Conservation (phyloP, 1,139 yeast species). For the Kodamaea sp. region DNA sequence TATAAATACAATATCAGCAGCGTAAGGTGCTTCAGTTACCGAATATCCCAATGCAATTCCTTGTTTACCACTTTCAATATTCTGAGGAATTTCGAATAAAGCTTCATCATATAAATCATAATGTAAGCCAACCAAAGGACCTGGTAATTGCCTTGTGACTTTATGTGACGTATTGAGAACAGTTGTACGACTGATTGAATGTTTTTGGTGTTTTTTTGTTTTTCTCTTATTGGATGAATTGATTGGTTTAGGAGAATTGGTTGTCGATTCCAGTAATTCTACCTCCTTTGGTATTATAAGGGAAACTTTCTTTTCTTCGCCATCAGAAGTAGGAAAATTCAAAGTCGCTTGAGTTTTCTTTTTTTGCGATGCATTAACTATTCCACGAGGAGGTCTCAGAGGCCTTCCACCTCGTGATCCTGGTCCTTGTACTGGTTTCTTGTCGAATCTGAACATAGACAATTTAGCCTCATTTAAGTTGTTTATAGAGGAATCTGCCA, state of each 20-base stretch:
- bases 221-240: not conserved
- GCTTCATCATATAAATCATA: constrained; percentile 42
- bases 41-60: constrained; percentile 31
- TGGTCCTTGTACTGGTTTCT: constrained; percentile 40
- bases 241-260: no score
- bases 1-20: constrained; percentile 41
- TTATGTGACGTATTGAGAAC: constrained; percentile 28
- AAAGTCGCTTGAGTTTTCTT: constrained; percentile 1
- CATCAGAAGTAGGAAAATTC: not conserved
- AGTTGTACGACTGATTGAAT: constrained; percentile 25
- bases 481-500: constrained; percentile 25
- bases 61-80: constrained; percentile 16
- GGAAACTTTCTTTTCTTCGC: constrained; percentile 2
- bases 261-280: not conserved
- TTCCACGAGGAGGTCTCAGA: constrained; percentile 20
- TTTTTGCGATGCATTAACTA: constrained; percentile 1
- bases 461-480: constrained; percentile 33
- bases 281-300: constrained; percentile 2
- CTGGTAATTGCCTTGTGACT: constrained; percentile 36
- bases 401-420: constrained; percentile 42
- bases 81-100: constrained; percentile 20
- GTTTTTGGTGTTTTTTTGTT: not conserved
- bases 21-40: constrained; percentile 34
- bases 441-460: constrained; percentile 37
- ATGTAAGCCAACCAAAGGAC: constrained; percentile 36